Base-by-base conservation (phyloP, 2,329 filamentous ascomycete genomes). In the Graphilbum ipis-grandicollis region DNA sequence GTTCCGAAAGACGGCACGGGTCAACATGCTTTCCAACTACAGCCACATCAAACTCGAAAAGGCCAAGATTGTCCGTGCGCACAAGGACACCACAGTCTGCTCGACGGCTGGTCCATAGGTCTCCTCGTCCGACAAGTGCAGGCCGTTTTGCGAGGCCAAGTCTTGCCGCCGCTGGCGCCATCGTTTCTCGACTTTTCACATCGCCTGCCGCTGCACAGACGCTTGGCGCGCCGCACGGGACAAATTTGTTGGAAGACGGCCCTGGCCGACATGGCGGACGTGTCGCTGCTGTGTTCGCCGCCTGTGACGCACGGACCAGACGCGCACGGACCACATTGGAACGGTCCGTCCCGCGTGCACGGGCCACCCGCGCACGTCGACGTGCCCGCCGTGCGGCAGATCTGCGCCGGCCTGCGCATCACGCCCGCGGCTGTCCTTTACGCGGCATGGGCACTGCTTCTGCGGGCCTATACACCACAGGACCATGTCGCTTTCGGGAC, bases 381-480 rank as follows among this genome's bases (percentile, higher is more conserved):
- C 6, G 12, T 33, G 13, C 7, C 31, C 31, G 19, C 18, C 19
- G 10, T 33, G 19, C 9, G 22, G 7, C 31, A 22, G 5, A 5
- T 9, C 9, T 22, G 19, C 31, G 17, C 17, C 19, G 19, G 10
- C 5, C 12, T 9, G 19, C 10, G n/a, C 2, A 17, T 31, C 26
- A 36, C 34, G 18, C 18, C 15, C 9, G 34, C 34, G 8, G 19
- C 34, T 12, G 18, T 36, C 9, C 15, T 56, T 5, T n/a, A 58
- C 31, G 31, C 38, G 6, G 38, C 38, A 12, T 39, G 38, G 38
- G 57, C 29, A 15, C 5, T 39, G 29, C 5, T 31, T 4, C 17
- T 36, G 14, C 2, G 9, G 2, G 10, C 8, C 12, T 36, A 36
- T 19, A 14, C 57, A 1, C 58, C 62, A 38, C 31, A 41, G 29